Percentiles rank a stretch among this genome's conserved stretches.
Conservation (phyloP, 768 basidiomycete species). For the Suillus occidentalis region DNA sequence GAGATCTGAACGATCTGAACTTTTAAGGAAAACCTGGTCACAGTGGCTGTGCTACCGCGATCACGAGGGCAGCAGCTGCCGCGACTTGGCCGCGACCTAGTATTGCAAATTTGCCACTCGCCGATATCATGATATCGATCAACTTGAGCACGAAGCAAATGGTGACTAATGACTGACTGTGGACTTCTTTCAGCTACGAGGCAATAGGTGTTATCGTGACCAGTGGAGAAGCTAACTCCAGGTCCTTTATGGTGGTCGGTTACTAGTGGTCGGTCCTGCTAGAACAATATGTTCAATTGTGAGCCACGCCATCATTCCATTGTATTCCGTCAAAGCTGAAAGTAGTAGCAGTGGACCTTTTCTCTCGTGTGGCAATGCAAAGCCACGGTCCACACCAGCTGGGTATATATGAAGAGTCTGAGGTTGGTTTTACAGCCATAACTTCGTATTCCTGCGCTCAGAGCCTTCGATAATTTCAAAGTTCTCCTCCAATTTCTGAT, state of each 20-base stretch:
- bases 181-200: neutral
- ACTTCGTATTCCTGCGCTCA: neutral
- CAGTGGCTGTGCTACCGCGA: neutral
- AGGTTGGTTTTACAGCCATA: neutral
- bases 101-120: neutral
- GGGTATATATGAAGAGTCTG: neutral
- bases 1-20: neutral
- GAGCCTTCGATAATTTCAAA: neutral
- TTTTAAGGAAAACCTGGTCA: neutral
- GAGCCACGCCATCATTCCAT: neutral
- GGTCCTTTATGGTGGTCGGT: neutral
- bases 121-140: neutral
- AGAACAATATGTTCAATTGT: neutral
- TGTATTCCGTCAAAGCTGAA: constrained; percentile 5
- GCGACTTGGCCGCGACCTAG: no score
- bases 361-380: neutral
- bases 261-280: neutral
- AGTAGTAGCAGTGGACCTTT: neutral
- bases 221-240: neutral
- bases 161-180: neutral
- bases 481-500: neutral
- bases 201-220: neutral
- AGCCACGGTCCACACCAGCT: neutral
- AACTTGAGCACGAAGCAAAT: neutral
- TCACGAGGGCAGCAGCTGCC: no score